These are phyloP conservation scores for Hymenoscyphus fructigenus DNA, from an alignment of 2,329 filamentous ascomycete genomes.

Conservation along the genomic window DNA sequence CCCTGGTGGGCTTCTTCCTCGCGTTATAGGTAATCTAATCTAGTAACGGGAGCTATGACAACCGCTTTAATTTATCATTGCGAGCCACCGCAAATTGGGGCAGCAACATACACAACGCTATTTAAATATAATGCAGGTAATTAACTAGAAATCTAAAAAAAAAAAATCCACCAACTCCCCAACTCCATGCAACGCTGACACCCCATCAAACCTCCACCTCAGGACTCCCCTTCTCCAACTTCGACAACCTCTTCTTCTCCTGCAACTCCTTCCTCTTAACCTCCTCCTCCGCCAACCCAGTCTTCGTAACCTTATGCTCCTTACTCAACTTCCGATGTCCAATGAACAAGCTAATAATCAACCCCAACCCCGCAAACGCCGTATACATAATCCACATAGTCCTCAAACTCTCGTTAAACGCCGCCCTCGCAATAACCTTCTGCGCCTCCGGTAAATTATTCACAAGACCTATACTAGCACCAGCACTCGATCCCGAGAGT, in stretches of 20 bases:
- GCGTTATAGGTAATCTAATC: no score
- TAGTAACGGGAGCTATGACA: no score
- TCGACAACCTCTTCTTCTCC: conserved; percentile 15
- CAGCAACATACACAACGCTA: no score
- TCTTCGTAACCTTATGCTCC: conserved; percentile 48
- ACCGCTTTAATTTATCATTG: no score
- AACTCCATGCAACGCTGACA: no score
- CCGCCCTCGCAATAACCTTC: conserved; percentile 17
- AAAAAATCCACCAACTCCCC: no score
- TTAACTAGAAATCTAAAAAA: no score
- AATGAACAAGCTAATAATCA: conserved; percentile 46
- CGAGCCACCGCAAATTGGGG: no score
- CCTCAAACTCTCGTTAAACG: conserved; percentile 18
- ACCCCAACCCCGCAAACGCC: conserved; percentile 32
- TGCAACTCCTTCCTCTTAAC: conserved; percentile 23
- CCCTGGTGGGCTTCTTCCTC: no score
- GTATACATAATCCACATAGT: conserved; percentile 37
- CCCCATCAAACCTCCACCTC: no score
- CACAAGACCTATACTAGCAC: conserved; percentile 24
- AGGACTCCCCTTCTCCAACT: not conserved
- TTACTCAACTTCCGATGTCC: conserved; percentile 45
- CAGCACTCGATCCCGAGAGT: conserved; percentile 28
- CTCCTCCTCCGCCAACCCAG: conserved; percentile 23
- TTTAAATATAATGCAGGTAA: no score
- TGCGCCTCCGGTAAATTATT: conserved; percentile 16